Percentiles rank a stretch among this genome's conserved stretches.
Evolutionary conservation across 768 basidiomycete genomes (phyloP).

Genomic region (Leccinum incarnatum): DNA sequence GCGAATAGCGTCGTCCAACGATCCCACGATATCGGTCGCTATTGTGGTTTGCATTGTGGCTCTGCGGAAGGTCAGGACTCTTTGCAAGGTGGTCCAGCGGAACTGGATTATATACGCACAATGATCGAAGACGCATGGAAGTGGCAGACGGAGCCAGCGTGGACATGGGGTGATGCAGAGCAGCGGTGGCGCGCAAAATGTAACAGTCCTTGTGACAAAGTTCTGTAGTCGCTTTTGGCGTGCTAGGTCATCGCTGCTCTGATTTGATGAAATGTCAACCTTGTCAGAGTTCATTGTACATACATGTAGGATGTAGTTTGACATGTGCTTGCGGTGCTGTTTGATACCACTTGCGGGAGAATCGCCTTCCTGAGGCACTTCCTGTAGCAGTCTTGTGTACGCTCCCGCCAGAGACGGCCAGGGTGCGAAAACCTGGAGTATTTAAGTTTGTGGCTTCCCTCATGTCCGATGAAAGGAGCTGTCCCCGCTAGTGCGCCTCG

Average conservation of each 20-base stretch:
- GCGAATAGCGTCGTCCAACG: slow-evolving; percentile 20
- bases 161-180: background rate
- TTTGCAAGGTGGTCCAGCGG: background rate
- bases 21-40: slow-evolving; percentile 20
- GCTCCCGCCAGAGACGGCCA: too few relatives aligned
- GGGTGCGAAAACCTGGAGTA: too few relatives aligned
- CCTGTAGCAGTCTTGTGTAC: too few relatives aligned
- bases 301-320: background rate
- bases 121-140: background rate
- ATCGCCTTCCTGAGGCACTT: too few relatives aligned
- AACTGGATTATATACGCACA: background rate
- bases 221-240: background rate
- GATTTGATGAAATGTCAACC: background rate
- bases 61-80: background rate
- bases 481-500: too few relatives aligned
- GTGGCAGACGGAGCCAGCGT: background rate
- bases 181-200: background rate
- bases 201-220: background rate
- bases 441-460: too few relatives aligned
- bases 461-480: too few relatives aligned
- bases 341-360: too few relatives aligned
- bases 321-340: too few relatives aligned
- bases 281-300: background rate
- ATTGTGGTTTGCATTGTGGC: slow-evolving; percentile 11
- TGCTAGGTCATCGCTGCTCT: background rate